Evolutionary conservation across 176 grass and related monocot genomes (phyloP).

Genomic region (Bromus sterilis): DNA sequence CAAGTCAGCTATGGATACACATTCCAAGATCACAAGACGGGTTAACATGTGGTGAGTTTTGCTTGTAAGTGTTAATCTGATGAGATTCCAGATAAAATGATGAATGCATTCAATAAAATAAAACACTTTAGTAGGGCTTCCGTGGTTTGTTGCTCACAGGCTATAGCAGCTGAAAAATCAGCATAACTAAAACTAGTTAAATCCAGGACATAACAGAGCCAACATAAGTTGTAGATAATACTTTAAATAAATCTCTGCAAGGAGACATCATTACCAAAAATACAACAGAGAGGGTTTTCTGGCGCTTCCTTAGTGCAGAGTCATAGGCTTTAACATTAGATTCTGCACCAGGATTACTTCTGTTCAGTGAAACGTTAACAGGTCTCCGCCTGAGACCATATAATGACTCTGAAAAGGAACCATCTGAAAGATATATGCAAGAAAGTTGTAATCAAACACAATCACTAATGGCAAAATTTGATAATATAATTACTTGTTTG

Average conservation of each 20-base stretch:
- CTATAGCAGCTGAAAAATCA: neutral
- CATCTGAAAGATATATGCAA: conserved; percentile 60
- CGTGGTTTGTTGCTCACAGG: neutral
- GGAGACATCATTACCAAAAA: conserved; percentile 71
- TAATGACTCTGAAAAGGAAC: conserved; percentile 93
- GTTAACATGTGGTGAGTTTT: neutral
- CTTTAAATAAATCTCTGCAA: neutral
- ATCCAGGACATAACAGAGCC: neutral
- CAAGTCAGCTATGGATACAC: neutral
- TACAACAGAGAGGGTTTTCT: conserved; percentile 84
- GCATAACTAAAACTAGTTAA: neutral
- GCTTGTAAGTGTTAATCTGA: neutral
- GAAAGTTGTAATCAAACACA: neutral
- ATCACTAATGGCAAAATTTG: neutral
- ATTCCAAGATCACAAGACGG: conserved; percentile 7
- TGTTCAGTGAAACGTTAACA: conserved; percentile 51
- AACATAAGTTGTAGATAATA: conserved; percentile 3
- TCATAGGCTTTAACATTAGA: conserved; percentile 42
- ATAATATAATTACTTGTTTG: neutral
- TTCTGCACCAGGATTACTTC: conserved; percentile 36
- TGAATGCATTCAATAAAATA: neutral
- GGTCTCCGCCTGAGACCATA: conserved; percentile 87
- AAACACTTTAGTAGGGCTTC: neutral
- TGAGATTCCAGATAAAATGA: neutral
- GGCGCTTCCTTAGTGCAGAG: conserved; percentile 73